These are phyloP conservation scores for Parafenestella ontariensis DNA, from an alignment of 2,329 filamentous ascomycete species.

Conservation along the genomic window DNA sequence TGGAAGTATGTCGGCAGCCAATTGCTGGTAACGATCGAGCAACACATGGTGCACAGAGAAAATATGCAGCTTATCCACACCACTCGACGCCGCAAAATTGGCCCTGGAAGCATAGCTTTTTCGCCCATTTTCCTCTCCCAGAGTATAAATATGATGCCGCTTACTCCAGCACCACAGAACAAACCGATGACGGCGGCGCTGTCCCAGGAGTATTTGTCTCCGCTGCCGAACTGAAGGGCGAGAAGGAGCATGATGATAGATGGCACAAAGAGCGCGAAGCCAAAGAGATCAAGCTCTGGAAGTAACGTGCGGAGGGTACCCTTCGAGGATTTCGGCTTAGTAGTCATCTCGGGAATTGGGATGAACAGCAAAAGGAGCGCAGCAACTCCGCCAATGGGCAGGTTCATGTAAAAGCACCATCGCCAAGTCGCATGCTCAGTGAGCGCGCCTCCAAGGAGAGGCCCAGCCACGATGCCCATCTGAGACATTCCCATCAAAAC, in stretches of 20 bases:
- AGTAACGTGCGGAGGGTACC: constrained; percentile 33
- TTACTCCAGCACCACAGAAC: constrained; percentile 39
- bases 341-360: constrained; percentile 26
- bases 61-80: constrained; percentile 39
- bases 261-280: constrained; percentile 46
- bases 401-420: constrained; percentile 55
- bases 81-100: constrained; percentile 39
- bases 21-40: constrained; percentile 21
- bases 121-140: constrained; percentile 49
- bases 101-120: constrained; percentile 48
- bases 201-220: constrained; percentile 44
- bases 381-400: constrained; percentile 47
- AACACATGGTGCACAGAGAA: constrained; percentile 12
- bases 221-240: constrained; percentile 50
- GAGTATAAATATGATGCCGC: constrained; percentile 39
- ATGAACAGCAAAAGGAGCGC: constrained; percentile 42
- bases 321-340: constrained; percentile 14
- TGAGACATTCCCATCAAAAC: constrained; percentile 33
- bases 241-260: constrained; percentile 47
- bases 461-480: constrained; percentile 48
- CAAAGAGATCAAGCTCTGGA: constrained; percentile 47
- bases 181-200: constrained; percentile 44
- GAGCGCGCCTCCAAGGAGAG: constrained; percentile 53
- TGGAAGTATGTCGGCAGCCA: constrained; percentile 53
- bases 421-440: constrained; percentile 51